These are phyloP conservation scores for Penicillium sp. DNA, from an alignment of 2,329 filamentous ascomycete genomes.

Conservation along the genomic window DNA sequence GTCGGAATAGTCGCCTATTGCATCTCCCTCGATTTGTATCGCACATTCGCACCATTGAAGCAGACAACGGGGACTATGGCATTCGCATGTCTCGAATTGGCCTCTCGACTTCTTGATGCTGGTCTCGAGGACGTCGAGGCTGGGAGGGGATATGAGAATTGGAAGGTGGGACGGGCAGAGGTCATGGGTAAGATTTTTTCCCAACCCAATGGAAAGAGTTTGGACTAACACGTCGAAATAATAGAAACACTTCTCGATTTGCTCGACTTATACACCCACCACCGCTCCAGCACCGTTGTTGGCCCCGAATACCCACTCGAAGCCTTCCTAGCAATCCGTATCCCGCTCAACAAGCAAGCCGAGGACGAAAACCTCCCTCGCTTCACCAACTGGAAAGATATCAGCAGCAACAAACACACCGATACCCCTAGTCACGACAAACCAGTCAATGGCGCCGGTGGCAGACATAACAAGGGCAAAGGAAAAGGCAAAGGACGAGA, in stretches of 20 bases:
- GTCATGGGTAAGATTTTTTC: constrained; percentile 41
- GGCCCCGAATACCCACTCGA: constrained; percentile 70
- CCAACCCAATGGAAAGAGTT: neutral
- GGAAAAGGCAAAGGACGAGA: constrained; percentile 19
- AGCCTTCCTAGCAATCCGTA: constrained; percentile 79
- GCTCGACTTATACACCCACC: constrained; percentile 86
- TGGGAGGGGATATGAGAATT: constrained; percentile 48
- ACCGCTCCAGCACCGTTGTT: constrained; percentile 68
- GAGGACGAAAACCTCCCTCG: constrained; percentile 60
- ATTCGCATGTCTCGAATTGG: constrained; percentile 75
- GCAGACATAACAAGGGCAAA: constrained; percentile 20
- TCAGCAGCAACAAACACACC: neutral
- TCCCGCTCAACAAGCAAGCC: constrained; percentile 77
- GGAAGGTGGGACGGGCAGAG: constrained; percentile 44
- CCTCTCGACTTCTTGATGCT: constrained; percentile 62
- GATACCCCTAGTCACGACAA: neutral
- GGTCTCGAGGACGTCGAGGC: constrained; percentile 50
- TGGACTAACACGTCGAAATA: neutral
- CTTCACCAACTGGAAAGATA: constrained; percentile 54
- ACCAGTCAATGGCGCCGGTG: neutral
- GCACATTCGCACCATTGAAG: constrained; percentile 89
- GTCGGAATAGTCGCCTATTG: constrained; percentile 70
- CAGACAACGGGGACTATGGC: constrained; percentile 83
- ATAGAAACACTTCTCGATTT: constrained; percentile 82
- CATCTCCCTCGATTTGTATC: constrained; percentile 84